A percentile compares a stretch with the other conserved stretches of the same genome.
Evolutionary conservation across 2,329 filamentous ascomycete genomes (phyloP).

Genomic region (Mycosphaerella sp.): DNA sequence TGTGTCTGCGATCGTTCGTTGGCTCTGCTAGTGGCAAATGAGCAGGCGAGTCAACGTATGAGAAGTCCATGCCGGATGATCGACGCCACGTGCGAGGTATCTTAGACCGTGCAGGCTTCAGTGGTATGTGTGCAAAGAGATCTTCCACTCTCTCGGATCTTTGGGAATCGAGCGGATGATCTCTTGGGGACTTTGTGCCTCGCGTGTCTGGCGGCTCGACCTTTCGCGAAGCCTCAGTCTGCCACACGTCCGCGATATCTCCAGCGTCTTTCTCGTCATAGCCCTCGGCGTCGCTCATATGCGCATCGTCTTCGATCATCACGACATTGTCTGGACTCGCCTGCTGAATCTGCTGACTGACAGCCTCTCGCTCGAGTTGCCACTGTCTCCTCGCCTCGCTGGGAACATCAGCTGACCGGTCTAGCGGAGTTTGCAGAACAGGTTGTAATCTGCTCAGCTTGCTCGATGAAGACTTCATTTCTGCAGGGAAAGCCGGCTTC

Average conservation of each 20-base stretch:
- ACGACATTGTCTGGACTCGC: conserved; percentile 21
- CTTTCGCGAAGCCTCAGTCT: conserved; percentile 42
- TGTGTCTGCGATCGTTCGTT: conserved; percentile 13
- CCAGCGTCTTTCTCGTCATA: conserved; percentile 17
- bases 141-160: conserved; percentile 30
- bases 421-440: neutral
- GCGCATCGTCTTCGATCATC: conserved; percentile 19
- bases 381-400: conserved; percentile 9
- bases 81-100: conserved; percentile 41
- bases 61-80: conserved; percentile 35
- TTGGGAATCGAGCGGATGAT: conserved; percentile 4
- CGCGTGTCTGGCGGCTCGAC: conserved; percentile 24
- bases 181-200: neutral
- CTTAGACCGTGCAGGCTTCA: conserved; percentile 36
- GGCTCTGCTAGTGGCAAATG: conserved; percentile 15
- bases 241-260: conserved; percentile 40
- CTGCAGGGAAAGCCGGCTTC: conserved; percentile 18
- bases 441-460: neutral
- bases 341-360: conserved; percentile 21
- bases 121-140: conserved; percentile 32
- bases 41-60: conserved; percentile 36
- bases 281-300: conserved; percentile 13
- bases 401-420: neutral
- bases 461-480: neutral
- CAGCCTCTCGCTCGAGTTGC: conserved; percentile 19